Base-by-base conservation (phyloP, 129 eudicot species). In the Chrysanthemum makinoi region DNA sequence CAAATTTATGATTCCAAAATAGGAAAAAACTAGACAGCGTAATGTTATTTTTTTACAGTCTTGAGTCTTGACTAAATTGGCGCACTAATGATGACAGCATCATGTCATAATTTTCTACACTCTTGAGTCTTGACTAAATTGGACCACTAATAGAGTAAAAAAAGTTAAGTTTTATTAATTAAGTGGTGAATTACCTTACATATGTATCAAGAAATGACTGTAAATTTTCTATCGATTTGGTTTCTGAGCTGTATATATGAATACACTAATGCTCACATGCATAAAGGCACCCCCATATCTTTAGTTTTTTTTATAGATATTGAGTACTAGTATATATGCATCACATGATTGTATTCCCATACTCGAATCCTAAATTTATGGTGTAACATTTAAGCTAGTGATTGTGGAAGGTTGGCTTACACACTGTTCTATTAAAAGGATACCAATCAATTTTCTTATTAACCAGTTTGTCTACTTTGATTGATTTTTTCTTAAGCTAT, bases 161-260 rank as follows among this genome's bases (percentile, higher is more conserved):
- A 33, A 22, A 35, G 63, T 17, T 43, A 73, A 61, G 54, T 30
- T 30, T 51, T 61, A 43, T 7, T 19, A 19, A 1, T 19, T 24
- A 8, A 72, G 33, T 20, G 22, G 20, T 2, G 12, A 30, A 30
- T 17, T 54, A 16, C 18, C 5, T 69, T 33, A 17, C 33, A 43
- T 64, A 30, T 54, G 51, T 24, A 69, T 51, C n/a, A 69, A 52
- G 74, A 53, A 69, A 69, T 69, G 55, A 11, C 51, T 7, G 24
- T 54, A 12, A 5, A 28, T 33, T 19, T 52, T 30, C 20, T 18
- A 56, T 43, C 10, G 16, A n/a, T 30, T 11, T 11, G 46, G 30
- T 8, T 10, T 18, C 28, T 57, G 4, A 33, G 4, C 3, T 52
- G 19, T 52, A 26, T 2, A 20, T 39, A 44, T 18, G 22, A 10